Percentiles rank a stretch among this genome's conserved stretches.
These are phyloP conservation scores for Coemansia sp. DNA, from an alignment of 192 early-diverging fungal species.

Conservation along the genomic window DNA sequence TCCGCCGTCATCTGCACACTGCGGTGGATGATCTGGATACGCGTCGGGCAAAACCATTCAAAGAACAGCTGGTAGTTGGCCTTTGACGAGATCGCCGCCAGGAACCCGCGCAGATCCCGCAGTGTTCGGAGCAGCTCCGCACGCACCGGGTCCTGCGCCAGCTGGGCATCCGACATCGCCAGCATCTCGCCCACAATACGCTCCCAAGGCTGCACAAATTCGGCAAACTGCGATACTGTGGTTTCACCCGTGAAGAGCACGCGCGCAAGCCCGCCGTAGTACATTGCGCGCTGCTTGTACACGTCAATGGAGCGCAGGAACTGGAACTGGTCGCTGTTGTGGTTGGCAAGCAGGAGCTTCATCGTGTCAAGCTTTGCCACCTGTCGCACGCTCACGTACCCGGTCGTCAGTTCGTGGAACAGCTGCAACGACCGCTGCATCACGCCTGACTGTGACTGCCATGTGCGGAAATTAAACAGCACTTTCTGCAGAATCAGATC, in stretches of 20 bases:
- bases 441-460: constrained; percentile 57
- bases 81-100: constrained; percentile 63
- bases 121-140: constrained; percentile 63
- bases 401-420: constrained; percentile 75
- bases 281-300: constrained; percentile 64
- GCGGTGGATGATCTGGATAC: constrained; percentile 64
- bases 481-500: constrained; percentile 46
- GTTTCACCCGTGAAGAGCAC: constrained; percentile 60
- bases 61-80: constrained; percentile 72
- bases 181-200: constrained; percentile 58
- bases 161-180: constrained; percentile 57
- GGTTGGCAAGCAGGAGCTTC: constrained; percentile 68
- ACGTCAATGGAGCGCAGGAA: constrained; percentile 67
- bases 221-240: constrained; percentile 63
- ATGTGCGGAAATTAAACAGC: constrained; percentile 66
- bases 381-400: constrained; percentile 76
- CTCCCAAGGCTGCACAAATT: constrained; percentile 75
- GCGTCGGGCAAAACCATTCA: constrained; percentile 81
- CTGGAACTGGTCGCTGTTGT: constrained; percentile 69
- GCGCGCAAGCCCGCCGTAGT: constrained; percentile 78
- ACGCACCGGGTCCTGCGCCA: constrained; percentile 52
- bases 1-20: constrained; percentile 65
- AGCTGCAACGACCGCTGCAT: constrained; percentile 69
- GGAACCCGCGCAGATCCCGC: constrained; percentile 76
- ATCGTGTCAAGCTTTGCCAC: constrained; percentile 75